Percentiles rank a stretch among this genome's conserved stretches.
Conservation (phyloP, 1,284 basidiomycete genomes). For the Mrakiaceae sp. region DNA sequence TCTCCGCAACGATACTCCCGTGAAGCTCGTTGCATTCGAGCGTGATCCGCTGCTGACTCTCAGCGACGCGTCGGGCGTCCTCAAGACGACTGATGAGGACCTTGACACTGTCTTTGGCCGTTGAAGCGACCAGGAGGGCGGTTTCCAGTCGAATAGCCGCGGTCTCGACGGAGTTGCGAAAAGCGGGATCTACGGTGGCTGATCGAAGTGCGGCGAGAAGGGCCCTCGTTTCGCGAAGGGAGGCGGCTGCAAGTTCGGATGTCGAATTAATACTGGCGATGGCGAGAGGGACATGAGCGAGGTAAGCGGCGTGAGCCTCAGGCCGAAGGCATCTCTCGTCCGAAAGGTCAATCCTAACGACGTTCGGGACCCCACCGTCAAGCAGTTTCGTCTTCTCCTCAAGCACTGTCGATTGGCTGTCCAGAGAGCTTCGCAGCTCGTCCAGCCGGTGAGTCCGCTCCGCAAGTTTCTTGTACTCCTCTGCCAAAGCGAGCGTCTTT, state of each 20-base stretch:
- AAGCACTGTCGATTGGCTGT: not conserved
- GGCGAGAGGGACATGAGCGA: not conserved
- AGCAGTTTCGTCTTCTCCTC: not conserved
- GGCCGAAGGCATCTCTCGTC: not conserved
- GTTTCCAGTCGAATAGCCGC: not conserved
- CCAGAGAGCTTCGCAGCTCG: not conserved
- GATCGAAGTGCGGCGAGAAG: constrained; percentile 7
- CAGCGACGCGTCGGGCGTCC: no score
- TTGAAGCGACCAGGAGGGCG: not conserved
- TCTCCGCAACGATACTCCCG: no score
- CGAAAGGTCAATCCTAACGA: not conserved
- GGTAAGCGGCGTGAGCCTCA: constrained; percentile 3
- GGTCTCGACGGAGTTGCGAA: not conserved
- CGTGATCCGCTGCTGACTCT: no score
- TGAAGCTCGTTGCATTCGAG: no score
- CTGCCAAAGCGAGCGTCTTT: not conserved
- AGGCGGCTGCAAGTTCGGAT: not conserved
- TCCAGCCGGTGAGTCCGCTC: not conserved
- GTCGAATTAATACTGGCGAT: not conserved
- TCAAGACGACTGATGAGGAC: not conserved
- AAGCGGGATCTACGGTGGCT: constrained; percentile 6
- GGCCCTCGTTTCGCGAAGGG: not conserved
- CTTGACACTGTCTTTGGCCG: no score
- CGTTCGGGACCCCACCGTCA: not conserved
- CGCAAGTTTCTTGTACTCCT: not conserved